Conservation (phyloP, 805 yeast genomes). For the Groenewaldozyma tartarivorans region DNA sequence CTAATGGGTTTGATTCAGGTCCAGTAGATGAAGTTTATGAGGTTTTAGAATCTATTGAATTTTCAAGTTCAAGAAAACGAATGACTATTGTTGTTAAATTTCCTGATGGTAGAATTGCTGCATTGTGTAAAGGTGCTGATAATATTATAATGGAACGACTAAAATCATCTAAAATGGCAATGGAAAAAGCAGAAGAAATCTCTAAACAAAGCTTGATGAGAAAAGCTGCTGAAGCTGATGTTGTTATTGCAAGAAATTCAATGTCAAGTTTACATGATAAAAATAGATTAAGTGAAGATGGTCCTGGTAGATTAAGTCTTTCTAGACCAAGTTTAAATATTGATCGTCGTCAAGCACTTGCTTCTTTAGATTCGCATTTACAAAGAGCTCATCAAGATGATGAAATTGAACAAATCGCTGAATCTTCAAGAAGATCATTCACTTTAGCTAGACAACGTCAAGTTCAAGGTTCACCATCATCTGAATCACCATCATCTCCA, state of each 20-base stretch:
- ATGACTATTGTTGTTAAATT: slow-evolving; percentile 81
- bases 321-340: slow-evolving; percentile 21
- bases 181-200: slow-evolving; percentile 55
- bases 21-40: slow-evolving; percentile 63
- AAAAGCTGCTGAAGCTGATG: slow-evolving; percentile 69
- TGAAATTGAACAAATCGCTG: slow-evolving; percentile 22
- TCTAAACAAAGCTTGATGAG: slow-evolving; percentile 48
- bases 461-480: slow-evolving; percentile 7
- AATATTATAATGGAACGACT: slow-evolving; percentile 74
- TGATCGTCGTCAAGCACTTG: slow-evolving; percentile 20
- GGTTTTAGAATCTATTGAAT: slow-evolving; percentile 73
- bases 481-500: not conserved
- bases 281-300: slow-evolving; percentile 5
- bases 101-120: slow-evolving; percentile 65
- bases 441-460: slow-evolving; percentile 18
- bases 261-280: slow-evolving; percentile 32
- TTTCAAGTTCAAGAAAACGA: slow-evolving; percentile 78
- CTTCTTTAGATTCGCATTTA: slow-evolving; percentile 20
- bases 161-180: slow-evolving; percentile 48
- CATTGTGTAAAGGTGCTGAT: slow-evolving; percentile 95
- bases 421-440: slow-evolving; percentile 19
- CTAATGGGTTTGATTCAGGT: slow-evolving; percentile 61
- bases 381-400: slow-evolving; percentile 19
- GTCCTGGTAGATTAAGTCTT: slow-evolving; percentile 11
- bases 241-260: slow-evolving; percentile 41